These are phyloP conservation scores for Apodospora peruviana DNA, from an alignment of 495 filamentous ascomycete species.

Conservation along the genomic window DNA sequence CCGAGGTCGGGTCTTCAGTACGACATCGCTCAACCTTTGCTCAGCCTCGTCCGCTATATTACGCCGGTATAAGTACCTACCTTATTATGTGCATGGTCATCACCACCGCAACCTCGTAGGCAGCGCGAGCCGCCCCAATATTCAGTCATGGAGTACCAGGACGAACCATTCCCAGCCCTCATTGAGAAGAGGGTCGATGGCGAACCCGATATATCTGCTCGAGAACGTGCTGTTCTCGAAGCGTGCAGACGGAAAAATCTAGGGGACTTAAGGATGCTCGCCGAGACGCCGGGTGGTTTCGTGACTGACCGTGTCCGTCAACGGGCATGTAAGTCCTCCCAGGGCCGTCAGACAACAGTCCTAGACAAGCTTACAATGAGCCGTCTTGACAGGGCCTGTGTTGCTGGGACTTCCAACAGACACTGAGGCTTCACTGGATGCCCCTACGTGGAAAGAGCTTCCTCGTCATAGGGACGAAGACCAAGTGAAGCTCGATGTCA, in stretches of 20 bases:
- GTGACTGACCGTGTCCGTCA: conserved; percentile 74
- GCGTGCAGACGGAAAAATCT: conserved; percentile 66
- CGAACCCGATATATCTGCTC: neutral
- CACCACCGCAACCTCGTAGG: no score
- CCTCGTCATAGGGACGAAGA: conserved; percentile 74
- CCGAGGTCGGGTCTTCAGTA: no score
- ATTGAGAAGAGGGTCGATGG: conserved; percentile 10
- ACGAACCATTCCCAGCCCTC: no score
- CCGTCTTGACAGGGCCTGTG: conserved; percentile 61
- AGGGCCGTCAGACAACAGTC: neutral
- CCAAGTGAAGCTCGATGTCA: conserved; percentile 85
- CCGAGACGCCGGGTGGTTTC: conserved; percentile 69
- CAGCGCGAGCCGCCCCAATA: no score
- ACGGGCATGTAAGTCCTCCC: conserved; percentile 68
- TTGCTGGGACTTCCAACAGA: conserved; percentile 54
- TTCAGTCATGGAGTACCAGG: no score
- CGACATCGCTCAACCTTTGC: no score
- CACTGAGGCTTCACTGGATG: conserved; percentile 10
- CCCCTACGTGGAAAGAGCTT: conserved; percentile 47
- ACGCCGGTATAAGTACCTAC: no score
- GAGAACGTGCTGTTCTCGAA: conserved; percentile 44
- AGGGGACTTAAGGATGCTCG: conserved; percentile 55
- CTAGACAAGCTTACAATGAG: conserved; percentile 4
- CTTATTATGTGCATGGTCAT: no score
- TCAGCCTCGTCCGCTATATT: no score